Evolutionary conservation across 2,329 filamentous ascomycete genomes (phyloP), one percentile per base, ranked within the genome.

Genomic region (Fusarium pseudonygamai): DNA sequence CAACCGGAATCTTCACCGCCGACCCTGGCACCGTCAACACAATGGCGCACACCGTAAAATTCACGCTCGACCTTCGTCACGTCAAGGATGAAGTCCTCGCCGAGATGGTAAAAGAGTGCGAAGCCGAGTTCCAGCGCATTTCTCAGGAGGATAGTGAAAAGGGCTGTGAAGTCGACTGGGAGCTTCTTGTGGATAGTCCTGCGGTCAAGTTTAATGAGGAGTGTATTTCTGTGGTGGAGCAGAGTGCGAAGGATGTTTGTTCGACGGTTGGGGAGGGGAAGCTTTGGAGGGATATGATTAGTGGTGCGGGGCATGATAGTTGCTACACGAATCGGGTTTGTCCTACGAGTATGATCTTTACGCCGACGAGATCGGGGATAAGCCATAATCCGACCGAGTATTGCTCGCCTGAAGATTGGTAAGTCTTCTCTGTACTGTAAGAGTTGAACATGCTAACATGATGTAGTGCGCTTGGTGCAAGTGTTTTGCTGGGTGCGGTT

Each of bases 341-440:
- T 14, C 64, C 64, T 10, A 67, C 63, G 15, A 60, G 64, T 24
- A 67, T 67, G 64, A 67, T 67, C 6, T 67, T 67, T 37, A 67
- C 63, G 2, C 63, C 64, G 12, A 67, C 64, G 13, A 43, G 53
- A 4, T 61, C 46, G 6, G 64, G 64, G 2, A 67, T 67, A 2
- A 67, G 64, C 15, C 64, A 61, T 9, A 53, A 67, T 13, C 64
- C 64, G 0, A 67, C 53, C 0, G 53, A 67, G 24, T 61, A 67
- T 16, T 67, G 63, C 12, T 67, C 64, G 0, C 53, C 63, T 2
- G 53, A 67, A 42, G 63, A 67, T 40, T 67, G 64, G 53, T 67
- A 50, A 16, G 18, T 9, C 5, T 14, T 18, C 15, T 13, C 3
- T 6, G 18, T 39, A 11, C 6, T 32, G 3, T 1, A 28, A 11